phyloP scores from a whole-genome alignment of 306 rosid species.

The Cucurbita maxima region DNA sequence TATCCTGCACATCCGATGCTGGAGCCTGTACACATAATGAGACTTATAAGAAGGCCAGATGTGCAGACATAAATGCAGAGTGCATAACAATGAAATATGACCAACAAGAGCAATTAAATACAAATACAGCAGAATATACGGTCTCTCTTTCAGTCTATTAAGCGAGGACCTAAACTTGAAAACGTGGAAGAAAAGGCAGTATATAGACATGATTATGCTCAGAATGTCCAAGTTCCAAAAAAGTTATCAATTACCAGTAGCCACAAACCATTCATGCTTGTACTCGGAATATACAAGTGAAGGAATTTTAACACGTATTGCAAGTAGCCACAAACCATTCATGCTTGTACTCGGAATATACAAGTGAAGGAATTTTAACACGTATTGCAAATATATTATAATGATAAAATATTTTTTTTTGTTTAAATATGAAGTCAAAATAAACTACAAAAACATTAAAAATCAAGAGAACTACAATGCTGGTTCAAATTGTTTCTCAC shows the following conservation, averaged over 20 bases:
- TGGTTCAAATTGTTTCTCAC: neutral
- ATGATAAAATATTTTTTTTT: neutral
- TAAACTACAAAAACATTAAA: neutral
- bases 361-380: neutral
- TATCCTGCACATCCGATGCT: constrained; percentile 89
- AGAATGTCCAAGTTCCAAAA: too few species aligned
- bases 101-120: neutral
- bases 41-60: neutral
- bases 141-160: neutral
- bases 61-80: neutral
- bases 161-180: neutral
- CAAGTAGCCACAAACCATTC: neutral
- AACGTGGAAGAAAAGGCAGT: neutral
- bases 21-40: constrained; percentile 56
- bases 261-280: neutral
- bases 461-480: neutral
- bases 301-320: neutral
- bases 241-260: too few species aligned
- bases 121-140: neutral
- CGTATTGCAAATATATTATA: neutral
- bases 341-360: neutral
- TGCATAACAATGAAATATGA: neutral
- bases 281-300: neutral
- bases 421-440: neutral
- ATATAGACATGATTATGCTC: too few species aligned